Percentiles rank a stretch among this genome's conserved stretches.
Conservation (phyloP, 1,284 basidiomycete species). For the Sanghuangporus baumii region DNA sequence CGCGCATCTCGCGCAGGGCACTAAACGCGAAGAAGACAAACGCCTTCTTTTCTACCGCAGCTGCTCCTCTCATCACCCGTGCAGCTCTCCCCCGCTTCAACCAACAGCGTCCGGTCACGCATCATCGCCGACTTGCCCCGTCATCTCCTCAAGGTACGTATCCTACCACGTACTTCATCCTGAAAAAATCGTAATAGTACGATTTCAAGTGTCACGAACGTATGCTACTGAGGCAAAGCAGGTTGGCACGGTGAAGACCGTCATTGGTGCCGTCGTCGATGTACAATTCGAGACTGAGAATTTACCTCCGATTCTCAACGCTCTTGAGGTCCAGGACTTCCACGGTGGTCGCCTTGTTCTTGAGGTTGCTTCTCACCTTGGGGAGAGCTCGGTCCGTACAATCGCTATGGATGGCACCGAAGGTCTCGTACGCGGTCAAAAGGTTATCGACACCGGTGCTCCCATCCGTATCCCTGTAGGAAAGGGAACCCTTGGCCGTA, state of each 20-base stretch:
- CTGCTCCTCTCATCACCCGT: conserved; percentile 40
- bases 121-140: conserved; percentile 38
- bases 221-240: conserved; percentile 88
- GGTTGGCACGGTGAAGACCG: conserved; percentile 83
- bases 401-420: conserved; percentile 99
- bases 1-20: conserved; percentile 78
- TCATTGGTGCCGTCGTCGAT: conserved; percentile 99
- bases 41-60: conserved; percentile 72
- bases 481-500: conserved; percentile 89
- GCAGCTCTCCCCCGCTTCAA: conserved; percentile 33
- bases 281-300: conserved; percentile 89
- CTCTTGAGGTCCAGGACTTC: conserved; percentile 95
- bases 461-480: conserved; percentile 98
- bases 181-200: conserved; percentile 20
- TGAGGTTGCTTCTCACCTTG: conserved; percentile 95
- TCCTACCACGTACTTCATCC: conserved; percentile 10
- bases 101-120: conserved; percentile 33
- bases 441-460: conserved; percentile 92
- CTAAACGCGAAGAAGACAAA: conserved; percentile 67
- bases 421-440: conserved; percentile 98
- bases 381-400: conserved; percentile 97
- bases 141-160: conserved; percentile 39
- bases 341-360: conserved; percentile 90
- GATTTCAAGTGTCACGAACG: conserved; percentile 54
- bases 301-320: conserved; percentile 96